These are phyloP conservation scores for Lasiodiplodia sp. DNA, from an alignment of 2,329 filamentous ascomycete species.

Conservation along the genomic window DNA sequence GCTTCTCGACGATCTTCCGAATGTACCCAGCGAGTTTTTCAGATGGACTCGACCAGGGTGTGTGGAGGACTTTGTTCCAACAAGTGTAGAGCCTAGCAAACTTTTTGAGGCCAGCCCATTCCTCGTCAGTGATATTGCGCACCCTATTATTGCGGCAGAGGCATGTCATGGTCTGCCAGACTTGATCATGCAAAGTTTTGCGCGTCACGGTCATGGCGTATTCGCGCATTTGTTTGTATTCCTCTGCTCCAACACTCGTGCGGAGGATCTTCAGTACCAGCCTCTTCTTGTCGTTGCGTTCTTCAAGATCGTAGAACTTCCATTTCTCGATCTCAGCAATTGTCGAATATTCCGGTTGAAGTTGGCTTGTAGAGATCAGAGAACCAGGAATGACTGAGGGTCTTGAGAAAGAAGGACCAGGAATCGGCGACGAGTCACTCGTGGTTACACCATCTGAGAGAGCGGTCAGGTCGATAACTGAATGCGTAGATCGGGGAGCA, in stretches of 20 bases:
- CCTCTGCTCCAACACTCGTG: background rate
- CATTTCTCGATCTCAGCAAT: conserved; percentile 42
- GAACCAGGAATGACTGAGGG: background rate
- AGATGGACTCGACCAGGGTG: background rate
- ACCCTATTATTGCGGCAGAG: background rate
- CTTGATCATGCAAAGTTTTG: background rate
- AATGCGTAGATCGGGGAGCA: conserved; percentile 4
- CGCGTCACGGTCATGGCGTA: conserved; percentile 31
- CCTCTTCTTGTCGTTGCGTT: conserved; percentile 51
- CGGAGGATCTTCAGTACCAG: conserved; percentile 53
- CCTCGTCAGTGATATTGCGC: conserved; percentile 13
- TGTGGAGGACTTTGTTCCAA: conserved; percentile 34
- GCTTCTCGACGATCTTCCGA: background rate
- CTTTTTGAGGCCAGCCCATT: conserved; percentile 38
- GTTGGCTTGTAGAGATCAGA: background rate
- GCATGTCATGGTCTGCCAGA: background rate
- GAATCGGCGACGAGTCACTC: background rate
- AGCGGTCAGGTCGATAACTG: conserved; percentile 10
- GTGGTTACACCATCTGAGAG: background rate
- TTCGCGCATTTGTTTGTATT: background rate
- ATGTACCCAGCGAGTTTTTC: background rate
- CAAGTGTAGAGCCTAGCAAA: conserved; percentile 44
- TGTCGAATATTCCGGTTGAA: conserved; percentile 32
- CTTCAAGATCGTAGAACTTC: conserved; percentile 46
- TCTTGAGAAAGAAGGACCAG: too few relatives aligned